phyloP scores from a whole-genome alignment of 345 rosid species.

The Camelina neglecta region DNA sequence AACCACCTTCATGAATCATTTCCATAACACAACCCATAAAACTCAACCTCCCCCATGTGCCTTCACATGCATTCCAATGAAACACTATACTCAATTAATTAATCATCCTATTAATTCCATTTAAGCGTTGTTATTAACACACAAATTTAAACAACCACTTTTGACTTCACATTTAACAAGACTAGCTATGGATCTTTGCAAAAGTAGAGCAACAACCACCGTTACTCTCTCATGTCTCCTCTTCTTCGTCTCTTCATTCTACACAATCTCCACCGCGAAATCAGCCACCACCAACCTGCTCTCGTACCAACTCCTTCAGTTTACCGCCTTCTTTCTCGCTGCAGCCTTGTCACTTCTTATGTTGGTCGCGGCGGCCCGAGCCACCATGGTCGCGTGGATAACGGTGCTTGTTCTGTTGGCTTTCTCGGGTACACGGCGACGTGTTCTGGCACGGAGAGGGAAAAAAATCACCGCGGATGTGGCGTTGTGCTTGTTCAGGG shows the following conservation, averaged over 20 bases:
- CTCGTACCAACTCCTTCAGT: conserved; percentile 10
- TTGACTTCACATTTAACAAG: conserved; percentile 24
- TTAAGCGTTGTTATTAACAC: conserved; percentile 5
- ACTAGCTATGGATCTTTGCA: conserved; percentile 36
- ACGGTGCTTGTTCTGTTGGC: conserved; percentile 44
- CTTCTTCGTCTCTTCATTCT: conserved; percentile 33
- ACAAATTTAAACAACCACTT: not conserved
- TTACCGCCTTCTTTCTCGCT: not conserved
- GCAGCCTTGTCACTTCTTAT: conserved; percentile 35
- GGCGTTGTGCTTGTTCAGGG: conserved; percentile 32
- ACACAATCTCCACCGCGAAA: conserved; percentile 28
- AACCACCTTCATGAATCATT: conserved; percentile 22
- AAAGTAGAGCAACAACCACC: conserved; percentile 35
- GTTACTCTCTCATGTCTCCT: conserved; percentile 38
- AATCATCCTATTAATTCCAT: not conserved
- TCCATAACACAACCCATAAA: conserved; percentile 38
- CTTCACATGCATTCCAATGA: conserved; percentile 50
- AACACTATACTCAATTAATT: conserved; percentile 11
- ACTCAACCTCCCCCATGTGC: conserved; percentile 48
- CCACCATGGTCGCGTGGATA: conserved; percentile 48
- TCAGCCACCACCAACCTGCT: not conserved
- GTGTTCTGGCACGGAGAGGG: conserved; percentile 38
- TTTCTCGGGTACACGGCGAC: conserved; percentile 46
- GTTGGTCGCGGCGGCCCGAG: conserved; percentile 42
- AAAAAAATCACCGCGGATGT: conserved; percentile 40